phyloP scores from a whole-genome alignment of 441 rosid genomes.

The Brassica hybrid region DNA sequence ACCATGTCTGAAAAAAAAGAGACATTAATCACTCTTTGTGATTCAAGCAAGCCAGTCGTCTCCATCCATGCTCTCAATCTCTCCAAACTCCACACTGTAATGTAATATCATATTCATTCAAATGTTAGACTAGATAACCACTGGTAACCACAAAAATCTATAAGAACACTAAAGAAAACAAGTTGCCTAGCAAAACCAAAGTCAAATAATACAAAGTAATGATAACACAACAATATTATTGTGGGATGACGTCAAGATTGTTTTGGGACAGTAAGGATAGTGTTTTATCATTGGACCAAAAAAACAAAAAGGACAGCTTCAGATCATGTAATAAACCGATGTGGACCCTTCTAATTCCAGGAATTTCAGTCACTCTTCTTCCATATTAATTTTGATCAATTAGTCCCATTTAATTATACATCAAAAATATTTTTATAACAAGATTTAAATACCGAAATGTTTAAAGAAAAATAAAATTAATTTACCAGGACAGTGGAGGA shows the following conservation, averaged over 20 bases:
- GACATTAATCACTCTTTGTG: slow-evolving; percentile 73
- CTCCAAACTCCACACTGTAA: slow-evolving; percentile 91
- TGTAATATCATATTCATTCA: slow-evolving; percentile 22
- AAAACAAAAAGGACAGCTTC: slow-evolving; percentile 29
- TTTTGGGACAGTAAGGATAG: slow-evolving; percentile 28
- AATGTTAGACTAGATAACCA: background rate
- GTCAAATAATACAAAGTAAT: slow-evolving; percentile 18
- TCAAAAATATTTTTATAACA: background rate
- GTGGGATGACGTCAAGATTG: background rate
- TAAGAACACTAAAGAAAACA: too few relatives aligned
- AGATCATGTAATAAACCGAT: slow-evolving; percentile 42
- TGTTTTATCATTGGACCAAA: slow-evolving; percentile 37
- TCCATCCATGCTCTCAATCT: slow-evolving; percentile 83
- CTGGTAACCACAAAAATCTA: too few relatives aligned
- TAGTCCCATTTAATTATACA: background rate
- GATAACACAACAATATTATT: slow-evolving; percentile 1
- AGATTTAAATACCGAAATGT: background rate
- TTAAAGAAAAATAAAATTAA: background rate
- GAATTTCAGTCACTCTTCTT: slow-evolving; percentile 6
- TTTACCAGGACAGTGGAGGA: slow-evolving; percentile 82
- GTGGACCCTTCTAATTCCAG: slow-evolving; percentile 42
- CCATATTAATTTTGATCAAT: too few relatives aligned
- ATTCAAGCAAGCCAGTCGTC: slow-evolving; percentile 88
- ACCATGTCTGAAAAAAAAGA: slow-evolving; percentile 41
- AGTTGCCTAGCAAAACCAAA: too few relatives aligned